These are phyloP conservation scores for Globisporangium spiculum DNA, from an alignment of 352 stramenopile species.

Conservation along the genomic window DNA sequence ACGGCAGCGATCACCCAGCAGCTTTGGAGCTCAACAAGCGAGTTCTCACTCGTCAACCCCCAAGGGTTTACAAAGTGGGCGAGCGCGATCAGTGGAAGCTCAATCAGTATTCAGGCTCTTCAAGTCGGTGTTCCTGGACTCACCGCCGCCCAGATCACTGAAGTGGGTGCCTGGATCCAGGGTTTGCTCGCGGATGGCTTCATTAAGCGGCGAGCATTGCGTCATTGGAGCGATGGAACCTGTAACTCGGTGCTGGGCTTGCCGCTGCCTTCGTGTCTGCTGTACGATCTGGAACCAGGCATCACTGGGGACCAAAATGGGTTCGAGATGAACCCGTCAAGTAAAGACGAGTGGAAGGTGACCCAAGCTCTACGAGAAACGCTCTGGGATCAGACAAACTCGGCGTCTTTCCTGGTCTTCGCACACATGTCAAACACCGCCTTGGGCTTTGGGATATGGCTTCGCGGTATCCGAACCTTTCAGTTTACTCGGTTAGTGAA, in stretches of 20 bases:
- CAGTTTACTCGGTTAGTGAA: constrained; percentile 19
- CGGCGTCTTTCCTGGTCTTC: constrained; percentile 38
- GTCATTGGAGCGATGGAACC: constrained; percentile 65
- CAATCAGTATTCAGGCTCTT: constrained; percentile 19
- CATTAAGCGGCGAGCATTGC: constrained; percentile 41
- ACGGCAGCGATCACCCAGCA: constrained; percentile 30
- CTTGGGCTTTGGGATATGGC: constrained; percentile 41
- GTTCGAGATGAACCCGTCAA: constrained; percentile 62
- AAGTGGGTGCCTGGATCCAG: constrained; percentile 44
- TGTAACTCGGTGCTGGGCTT: constrained; percentile 48
- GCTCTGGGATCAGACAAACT: constrained; percentile 29
- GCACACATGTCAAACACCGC: constrained; percentile 28
- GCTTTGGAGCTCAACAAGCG: constrained; percentile 42
- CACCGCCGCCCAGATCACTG: constrained; percentile 30
- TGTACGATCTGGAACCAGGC: constrained; percentile 63
- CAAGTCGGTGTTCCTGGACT: constrained; percentile 25
- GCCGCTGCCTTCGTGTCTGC: constrained; percentile 26
- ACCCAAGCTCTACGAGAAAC: constrained; percentile 25
- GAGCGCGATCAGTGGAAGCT: constrained; percentile 12
- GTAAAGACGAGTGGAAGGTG: constrained; percentile 18
- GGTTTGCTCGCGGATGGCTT: constrained; percentile 40
- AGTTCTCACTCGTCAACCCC: constrained; percentile 40
- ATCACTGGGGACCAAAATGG: constrained; percentile 41
- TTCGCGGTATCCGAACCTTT: constrained; percentile 31
- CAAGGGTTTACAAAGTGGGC: constrained; percentile 57